Evolutionary conservation across 306 rosid genomes (phyloP), one percentile per base, ranked within the genome.

Genomic region (Cajanus cajan): DNA sequence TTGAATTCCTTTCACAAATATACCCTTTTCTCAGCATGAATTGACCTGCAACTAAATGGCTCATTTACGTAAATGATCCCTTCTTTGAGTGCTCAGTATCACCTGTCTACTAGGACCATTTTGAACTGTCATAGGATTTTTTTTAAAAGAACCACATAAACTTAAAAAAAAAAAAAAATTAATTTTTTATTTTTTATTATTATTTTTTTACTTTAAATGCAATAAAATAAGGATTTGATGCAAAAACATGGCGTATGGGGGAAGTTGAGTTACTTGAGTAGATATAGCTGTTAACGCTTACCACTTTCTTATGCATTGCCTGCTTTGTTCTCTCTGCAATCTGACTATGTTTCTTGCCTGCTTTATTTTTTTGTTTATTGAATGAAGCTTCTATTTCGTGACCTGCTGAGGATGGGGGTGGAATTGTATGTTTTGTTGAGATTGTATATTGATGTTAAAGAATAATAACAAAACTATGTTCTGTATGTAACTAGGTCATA

Each of bases 151-250:
- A 31, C 41, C 57, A 61, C 39, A 43, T 55, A 15, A 37, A 68
- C 40, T 57, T 59, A n/a, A n/a, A n/a, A n/a, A n/a, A n/a, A n/a
- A n/a, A n/a, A n/a, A n/a, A n/a, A n/a, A n/a, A n/a, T n/a, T n/a
- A n/a, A n/a, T n/a, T n/a, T n/a, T n/a, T n/a, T n/a, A n/a, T n/a
- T n/a, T n/a, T n/a, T n/a, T n/a, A n/a, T n/a, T n/a, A n/a, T n/a
- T n/a, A n/a, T n/a, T n/a, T n/a, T n/a, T n/a, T n/a, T n/a, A 52
- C 78, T 39, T 37, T 73, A 55, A 55, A 25, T 55, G 78, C 68
- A 73, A 34, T 73, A 36, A n/a, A 33, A 12, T 18, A 16, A 10
- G 10, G 78, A 13, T 52, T 54, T 21, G 0, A 37, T 39, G 68
- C 8, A 22, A 73, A 61, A 73, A 39, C 58, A 73, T 54, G 51